A percentile compares a stretch with the other conserved stretches of the same genome.
phyloP scores from a whole-genome alignment of 345 rosid genomes.

The Pistacia atlantica region DNA sequence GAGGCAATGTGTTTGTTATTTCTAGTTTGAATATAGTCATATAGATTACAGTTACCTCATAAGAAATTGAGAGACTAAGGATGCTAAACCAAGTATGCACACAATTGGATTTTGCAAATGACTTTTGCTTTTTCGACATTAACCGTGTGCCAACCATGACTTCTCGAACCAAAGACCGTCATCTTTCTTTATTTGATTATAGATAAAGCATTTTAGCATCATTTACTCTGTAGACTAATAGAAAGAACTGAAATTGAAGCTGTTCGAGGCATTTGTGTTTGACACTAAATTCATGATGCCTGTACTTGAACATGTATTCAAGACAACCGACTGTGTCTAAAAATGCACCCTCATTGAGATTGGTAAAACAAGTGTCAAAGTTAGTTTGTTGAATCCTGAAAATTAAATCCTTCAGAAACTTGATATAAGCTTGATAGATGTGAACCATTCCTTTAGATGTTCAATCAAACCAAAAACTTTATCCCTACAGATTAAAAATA shows the following conservation, averaged over 20 bases:
- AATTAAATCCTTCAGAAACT: too few relatives aligned
- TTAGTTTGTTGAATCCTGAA: background rate
- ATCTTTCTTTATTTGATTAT: background rate
- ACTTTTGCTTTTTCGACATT: background rate
- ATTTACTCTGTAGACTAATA: background rate
- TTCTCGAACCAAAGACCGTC: background rate
- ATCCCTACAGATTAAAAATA: background rate
- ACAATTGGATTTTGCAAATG: too few relatives aligned
- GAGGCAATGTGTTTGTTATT: background rate
- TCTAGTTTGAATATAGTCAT: background rate
- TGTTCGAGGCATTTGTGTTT: background rate
- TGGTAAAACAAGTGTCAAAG: too few relatives aligned
- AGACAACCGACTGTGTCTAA: too few relatives aligned
- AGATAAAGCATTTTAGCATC: background rate
- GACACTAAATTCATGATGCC: background rate
- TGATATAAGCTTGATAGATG: background rate
- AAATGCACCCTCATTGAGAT: background rate
- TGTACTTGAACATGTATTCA: background rate
- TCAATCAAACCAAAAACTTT: background rate
- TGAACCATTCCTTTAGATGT: background rate
- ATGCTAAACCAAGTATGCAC: too few relatives aligned
- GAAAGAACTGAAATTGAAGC: background rate
- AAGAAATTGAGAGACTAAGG: background rate
- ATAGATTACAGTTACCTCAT: background rate
- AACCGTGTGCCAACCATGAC: background rate